A percentile compares a stretch with the other conserved stretches of the same genome.
Conservation (phyloP, 2,329 filamentous ascomycete genomes). For the Neocucurbitaria cava region DNA sequence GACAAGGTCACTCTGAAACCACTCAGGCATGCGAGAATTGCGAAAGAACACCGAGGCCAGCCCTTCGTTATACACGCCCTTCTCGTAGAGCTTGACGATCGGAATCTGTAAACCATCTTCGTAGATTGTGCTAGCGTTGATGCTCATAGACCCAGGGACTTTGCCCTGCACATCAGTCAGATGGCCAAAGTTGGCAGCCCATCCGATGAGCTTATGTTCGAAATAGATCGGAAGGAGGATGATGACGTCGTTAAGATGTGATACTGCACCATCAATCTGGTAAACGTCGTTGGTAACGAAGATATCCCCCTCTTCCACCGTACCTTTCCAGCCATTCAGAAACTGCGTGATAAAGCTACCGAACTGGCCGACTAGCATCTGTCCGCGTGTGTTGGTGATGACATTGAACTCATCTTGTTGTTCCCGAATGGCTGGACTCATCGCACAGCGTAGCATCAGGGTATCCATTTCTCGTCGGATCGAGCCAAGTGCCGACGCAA, state of each 20-base stretch:
- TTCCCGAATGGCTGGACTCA: conserved; percentile 60
- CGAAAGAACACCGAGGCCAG: conserved; percentile 56
- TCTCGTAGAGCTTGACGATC: conserved; percentile 55
- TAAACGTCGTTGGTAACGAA: conserved; percentile 62
- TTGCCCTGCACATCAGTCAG: conserved; percentile 55
- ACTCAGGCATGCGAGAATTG: conserved; percentile 58
- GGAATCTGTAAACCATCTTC: conserved; percentile 61
- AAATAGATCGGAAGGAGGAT: conserved; percentile 58
- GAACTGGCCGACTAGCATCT: conserved; percentile 62
- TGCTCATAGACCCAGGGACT: conserved; percentile 60
- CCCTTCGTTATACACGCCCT: conserved; percentile 53
- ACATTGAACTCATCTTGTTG: conserved; percentile 63
- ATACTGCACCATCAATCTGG: conserved; percentile 57
- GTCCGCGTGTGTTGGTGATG: conserved; percentile 56
- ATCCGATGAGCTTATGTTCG: conserved; percentile 54
- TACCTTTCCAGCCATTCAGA: conserved; percentile 55
- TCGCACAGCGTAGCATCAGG: conserved; percentile 59
- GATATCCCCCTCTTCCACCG: conserved; percentile 58
- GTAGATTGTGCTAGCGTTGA: conserved; percentile 57
- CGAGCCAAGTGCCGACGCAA: conserved; percentile 55
- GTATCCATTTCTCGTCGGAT: conserved; percentile 60
- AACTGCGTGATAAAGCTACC: conserved; percentile 60
- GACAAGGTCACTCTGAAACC: conserved; percentile 57
- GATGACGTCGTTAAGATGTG: conserved; percentile 60
- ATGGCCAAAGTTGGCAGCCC: conserved; percentile 60